Base-by-base conservation (phyloP, 2,329 filamentous ascomycete genomes). In the Paecilomyces dactylethromorphus region DNA sequence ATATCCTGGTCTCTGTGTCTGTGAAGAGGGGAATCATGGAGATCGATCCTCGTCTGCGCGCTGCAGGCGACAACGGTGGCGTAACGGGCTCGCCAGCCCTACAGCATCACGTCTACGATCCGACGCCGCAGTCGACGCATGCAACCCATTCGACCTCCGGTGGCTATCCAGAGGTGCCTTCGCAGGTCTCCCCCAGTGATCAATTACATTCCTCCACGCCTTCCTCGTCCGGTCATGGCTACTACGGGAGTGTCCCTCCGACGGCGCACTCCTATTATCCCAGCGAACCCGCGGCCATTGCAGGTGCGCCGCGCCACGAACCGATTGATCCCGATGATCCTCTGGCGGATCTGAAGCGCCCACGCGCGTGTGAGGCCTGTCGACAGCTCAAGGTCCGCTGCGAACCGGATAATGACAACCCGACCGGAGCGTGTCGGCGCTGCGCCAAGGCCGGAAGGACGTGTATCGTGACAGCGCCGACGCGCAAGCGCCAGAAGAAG, bases 401-500 rank as follows among this genome's bases (percentile, higher is more conserved):
- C 76, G 91, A 96, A 69, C 87, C 89, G 24, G 88, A 92, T 64
- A 80, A 82, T 2, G 74, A 74, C 18, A 82, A 87, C 45, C 79
- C 80, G 3, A 83, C 87, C 24, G 85, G 85, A 3, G 81, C 87
- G 3, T 91, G 88, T 72, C 86, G 84, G 71, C 84, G 92, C 63
- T 96, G 92, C 72, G 83, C 84, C 55, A 96, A 95, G 76, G 89
- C 91, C 2, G 85, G 86, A n/a, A 81, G 91, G 39, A 81, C 81
- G 62, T 96, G 92, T 70, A 78, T 92, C 49, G 87, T 92, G 62
- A 95, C 91, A 0, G 84, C 86, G 62, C 90, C 85, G 0, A 85
- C 81, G 13, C 76, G 91, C 49, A 96, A 95, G 76, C 82, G 92
- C 52, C 90, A 93, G 78, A 96, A 93, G 80, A 96, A 96, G 80